phyloP scores from a whole-genome alignment of 2,329 filamentous ascomycete species.

The Tolypocladium ovalisporum region DNA sequence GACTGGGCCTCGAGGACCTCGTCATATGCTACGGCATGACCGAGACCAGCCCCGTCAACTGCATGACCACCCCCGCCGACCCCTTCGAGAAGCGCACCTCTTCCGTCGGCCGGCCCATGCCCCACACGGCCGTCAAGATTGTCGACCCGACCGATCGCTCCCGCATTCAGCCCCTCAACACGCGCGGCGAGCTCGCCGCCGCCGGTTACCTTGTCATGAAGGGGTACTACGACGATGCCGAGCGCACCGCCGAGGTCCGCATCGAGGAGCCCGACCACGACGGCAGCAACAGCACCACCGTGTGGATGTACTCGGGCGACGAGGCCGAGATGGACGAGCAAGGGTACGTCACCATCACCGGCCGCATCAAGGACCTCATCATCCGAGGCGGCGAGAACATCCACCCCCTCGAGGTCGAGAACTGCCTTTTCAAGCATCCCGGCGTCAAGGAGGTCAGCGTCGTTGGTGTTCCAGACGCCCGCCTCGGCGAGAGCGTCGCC shows the following conservation, averaged over 20 bases:
- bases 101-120: slow-evolving; percentile 70
- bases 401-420: slow-evolving; percentile 85
- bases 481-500: slow-evolving; percentile 77
- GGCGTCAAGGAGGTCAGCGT: slow-evolving; percentile 67
- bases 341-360: slow-evolving; percentile 82
- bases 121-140: slow-evolving; percentile 68
- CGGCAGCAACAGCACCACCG: slow-evolving; percentile 20
- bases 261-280: slow-evolving; percentile 29
- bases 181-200: slow-evolving; percentile 71
- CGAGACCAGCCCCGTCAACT: slow-evolving; percentile 68
- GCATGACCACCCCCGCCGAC: slow-evolving; percentile 74
- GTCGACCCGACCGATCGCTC: slow-evolving; percentile 56
- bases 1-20: slow-evolving; percentile 67
- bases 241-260: slow-evolving; percentile 57
- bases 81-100: slow-evolving; percentile 61
- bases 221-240: slow-evolving; percentile 73
- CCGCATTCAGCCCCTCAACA: slow-evolving; percentile 48
- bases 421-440: slow-evolving; percentile 66
- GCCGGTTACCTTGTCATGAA: slow-evolving; percentile 84
- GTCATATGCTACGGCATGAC: slow-evolving; percentile 98
- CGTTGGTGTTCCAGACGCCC: slow-evolving; percentile 71
- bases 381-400: slow-evolving; percentile 95
- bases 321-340: slow-evolving; percentile 76
- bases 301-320: slow-evolving; percentile 91
- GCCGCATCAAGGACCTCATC: slow-evolving; percentile 89